Evolutionary conservation across 164 flowering plant genomes (phyloP).

Genomic region (Brasenia schreberi): DNA sequence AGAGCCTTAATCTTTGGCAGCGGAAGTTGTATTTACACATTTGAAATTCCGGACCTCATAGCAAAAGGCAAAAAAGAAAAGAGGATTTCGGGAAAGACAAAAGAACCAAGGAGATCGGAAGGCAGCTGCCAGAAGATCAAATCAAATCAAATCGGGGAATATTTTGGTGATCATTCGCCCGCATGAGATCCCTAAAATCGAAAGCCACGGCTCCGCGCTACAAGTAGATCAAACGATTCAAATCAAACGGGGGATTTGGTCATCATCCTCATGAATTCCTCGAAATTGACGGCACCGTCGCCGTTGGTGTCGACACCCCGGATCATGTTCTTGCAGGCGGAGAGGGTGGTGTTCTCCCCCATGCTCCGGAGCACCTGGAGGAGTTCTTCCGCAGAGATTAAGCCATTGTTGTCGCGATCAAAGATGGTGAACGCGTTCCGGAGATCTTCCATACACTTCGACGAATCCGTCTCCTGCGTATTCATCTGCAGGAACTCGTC

Average conservation of each 20-base stretch:
- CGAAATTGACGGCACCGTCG: conserved; percentile 11
- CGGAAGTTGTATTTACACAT: no score
- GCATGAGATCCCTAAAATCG: no score
- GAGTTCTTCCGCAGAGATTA: conserved; percentile 14
- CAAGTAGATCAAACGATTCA: no score
- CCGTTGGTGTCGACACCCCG: conserved; percentile 8
- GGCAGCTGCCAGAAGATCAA: no score
- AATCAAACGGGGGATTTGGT: not conserved
- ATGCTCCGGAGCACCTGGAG: conserved; percentile 5
- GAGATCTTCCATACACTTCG: conserved; percentile 8
- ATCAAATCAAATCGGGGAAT: no score
- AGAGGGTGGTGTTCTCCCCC: conserved; percentile 8
- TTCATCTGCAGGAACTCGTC: conserved; percentile 11
- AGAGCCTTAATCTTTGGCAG: no score
- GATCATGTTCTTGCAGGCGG: conserved; percentile 11
- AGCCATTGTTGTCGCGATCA: conserved; percentile 9
- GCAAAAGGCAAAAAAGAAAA: no score
- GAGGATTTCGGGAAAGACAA: no score
- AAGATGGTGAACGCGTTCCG: conserved; percentile 9
- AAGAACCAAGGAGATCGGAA: no score
- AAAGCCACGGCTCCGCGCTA: no score
- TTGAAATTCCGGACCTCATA: no score
- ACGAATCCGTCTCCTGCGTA: conserved; percentile 4
- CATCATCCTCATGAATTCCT: conserved; percentile 14
- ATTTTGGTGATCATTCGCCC: no score